A percentile compares a stretch with the other conserved stretches of the same genome.
These are phyloP conservation scores for Saccharata proteae DNA, from an alignment of 2,329 filamentous ascomycete species.

Conservation along the genomic window DNA sequence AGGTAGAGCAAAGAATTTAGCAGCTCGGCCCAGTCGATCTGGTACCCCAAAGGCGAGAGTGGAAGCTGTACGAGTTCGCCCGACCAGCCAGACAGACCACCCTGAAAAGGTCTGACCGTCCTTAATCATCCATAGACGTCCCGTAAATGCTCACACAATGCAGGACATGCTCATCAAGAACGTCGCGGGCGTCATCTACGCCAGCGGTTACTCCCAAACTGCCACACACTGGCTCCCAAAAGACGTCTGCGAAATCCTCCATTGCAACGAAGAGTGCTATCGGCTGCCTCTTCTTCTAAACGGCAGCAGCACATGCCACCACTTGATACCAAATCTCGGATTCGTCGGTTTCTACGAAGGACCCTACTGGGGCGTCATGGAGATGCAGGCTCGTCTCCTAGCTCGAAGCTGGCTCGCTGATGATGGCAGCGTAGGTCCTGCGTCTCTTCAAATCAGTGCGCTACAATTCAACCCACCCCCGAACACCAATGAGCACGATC, in stretches of 20 bases:
- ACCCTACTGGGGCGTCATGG: slow-evolving; percentile 78
- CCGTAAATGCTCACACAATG: neutral
- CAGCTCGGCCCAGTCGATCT: neutral
- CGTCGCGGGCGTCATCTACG: slow-evolving; percentile 57
- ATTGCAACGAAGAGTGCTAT: slow-evolving; percentile 42
- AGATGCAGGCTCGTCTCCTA: slow-evolving; percentile 68
- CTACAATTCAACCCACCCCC: slow-evolving; percentile 3
- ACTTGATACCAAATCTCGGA: slow-evolving; percentile 53
- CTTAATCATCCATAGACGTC: neutral
- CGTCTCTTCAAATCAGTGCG: too few species aligned
- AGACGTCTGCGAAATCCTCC: slow-evolving; percentile 43
- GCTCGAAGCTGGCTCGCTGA: slow-evolving; percentile 44
- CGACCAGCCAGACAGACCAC: too few species aligned
- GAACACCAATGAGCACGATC: too few species aligned
- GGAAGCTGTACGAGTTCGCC: too few species aligned
- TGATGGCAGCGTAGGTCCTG: neutral
- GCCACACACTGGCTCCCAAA: slow-evolving; percentile 53
- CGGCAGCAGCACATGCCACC: slow-evolving; percentile 44
- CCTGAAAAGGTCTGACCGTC: too few species aligned
- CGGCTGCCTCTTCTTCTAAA: slow-evolving; percentile 55
- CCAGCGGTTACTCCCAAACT: slow-evolving; percentile 58
- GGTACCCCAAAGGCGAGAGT: neutral
- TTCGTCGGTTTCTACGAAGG: slow-evolving; percentile 78
- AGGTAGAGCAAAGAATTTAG: slow-evolving; percentile 22
- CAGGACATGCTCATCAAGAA: slow-evolving; percentile 31